Percentiles rank a stretch among this genome's conserved stretches.
Evolutionary conservation across 352 stramenopile genomes (phyloP).

Genomic region (Phytophthora citricola): DNA sequence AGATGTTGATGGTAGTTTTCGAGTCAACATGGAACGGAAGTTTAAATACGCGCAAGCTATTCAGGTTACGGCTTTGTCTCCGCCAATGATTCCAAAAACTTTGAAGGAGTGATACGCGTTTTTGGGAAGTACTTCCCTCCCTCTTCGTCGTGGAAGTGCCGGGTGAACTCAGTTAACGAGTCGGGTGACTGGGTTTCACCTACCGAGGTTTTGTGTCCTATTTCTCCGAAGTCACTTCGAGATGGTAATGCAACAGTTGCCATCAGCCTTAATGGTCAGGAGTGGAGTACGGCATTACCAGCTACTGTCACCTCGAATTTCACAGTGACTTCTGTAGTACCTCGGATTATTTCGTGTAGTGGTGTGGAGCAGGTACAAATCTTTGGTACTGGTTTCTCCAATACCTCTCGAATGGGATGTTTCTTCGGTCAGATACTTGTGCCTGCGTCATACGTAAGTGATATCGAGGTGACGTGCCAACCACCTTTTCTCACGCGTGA

Average conservation of each 20-base stretch:
- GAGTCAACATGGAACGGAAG: slow-evolving; percentile 24
- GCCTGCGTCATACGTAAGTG: slow-evolving; percentile 36
- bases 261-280: slow-evolving; percentile 58
- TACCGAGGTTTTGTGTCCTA: slow-evolving; percentile 37
- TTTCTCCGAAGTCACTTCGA: slow-evolving; percentile 4
- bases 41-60: slow-evolving; percentile 44
- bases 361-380: slow-evolving; percentile 30
- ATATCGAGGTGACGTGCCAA: slow-evolving; percentile 37
- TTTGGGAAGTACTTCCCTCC: slow-evolving; percentile 30
- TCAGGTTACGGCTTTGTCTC: slow-evolving; percentile 21
- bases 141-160: slow-evolving; percentile 37
- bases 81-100: slow-evolving; percentile 42
- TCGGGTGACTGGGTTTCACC: slow-evolving; percentile 35
- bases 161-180: slow-evolving; percentile 14
- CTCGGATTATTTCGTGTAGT: slow-evolving; percentile 29
- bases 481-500: slow-evolving; percentile 29
- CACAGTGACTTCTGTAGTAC: slow-evolving; percentile 27
- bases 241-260: slow-evolving; percentile 18
- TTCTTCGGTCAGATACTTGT: slow-evolving; percentile 43
- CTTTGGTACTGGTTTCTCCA: slow-evolving; percentile 44
- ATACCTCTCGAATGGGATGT: slow-evolving; percentile 39
- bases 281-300: slow-evolving; percentile 37
- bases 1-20: slow-evolving; percentile 30
- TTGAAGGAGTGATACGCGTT: slow-evolving; percentile 39
- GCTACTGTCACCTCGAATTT: slow-evolving; percentile 33